Base-by-base conservation (phyloP, 2,329 filamentous ascomycete genomes). In the Botrytis tulipae region DNA sequence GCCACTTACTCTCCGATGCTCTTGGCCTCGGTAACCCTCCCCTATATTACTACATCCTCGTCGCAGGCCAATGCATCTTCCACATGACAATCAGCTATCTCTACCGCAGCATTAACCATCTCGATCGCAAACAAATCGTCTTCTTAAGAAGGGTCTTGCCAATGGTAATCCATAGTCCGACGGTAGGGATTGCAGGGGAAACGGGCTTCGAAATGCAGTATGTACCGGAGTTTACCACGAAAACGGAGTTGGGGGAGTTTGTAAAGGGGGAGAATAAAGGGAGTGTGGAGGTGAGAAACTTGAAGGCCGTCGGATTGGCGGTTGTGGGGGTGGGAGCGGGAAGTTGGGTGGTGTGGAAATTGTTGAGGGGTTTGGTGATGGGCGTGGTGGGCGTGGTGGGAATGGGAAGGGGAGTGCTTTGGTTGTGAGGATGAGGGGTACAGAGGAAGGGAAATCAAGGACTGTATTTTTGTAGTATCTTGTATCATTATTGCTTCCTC, bases 171-270 rank as follows among this genome's bases (percentile, higher is more conserved):
- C 68, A 69, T 32, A 59, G 65, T 4, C 59, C 54, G 1, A 51
- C n/a, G 18, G 37, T 77, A 72, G 92, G 90, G 0, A 84, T 95
- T 12, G 89, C 91, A 0, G 84, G 86, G 65, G 86, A 90, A 78
- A 88, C 87, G 1, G 84, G 83, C 14, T 94, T 94, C 78, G 88
- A 91, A 32, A 92, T 94, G 82, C 91, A 93, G 79, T 92, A 92
- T 78, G 84, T 92, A 16, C 91, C 91, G 0, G 83, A 87, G 76
- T 85, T 86, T 68, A 80, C 82, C 32, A 78, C 77, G 14, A 84
- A 82, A 22, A 85, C 81, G 4, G 79, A 80, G 65, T 77, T 79
- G 70, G 80, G 77, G 1, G 75, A 76, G 74, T 80, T 81, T 66
- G 79, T 82, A 32, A 68, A 54, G 32, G 77, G 77, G 35, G 69